Evolutionary conservation across 208 protist genomes (phyloP), one percentile per base, ranked within the genome.

Genomic region (Trypanosoma theileri): DNA sequence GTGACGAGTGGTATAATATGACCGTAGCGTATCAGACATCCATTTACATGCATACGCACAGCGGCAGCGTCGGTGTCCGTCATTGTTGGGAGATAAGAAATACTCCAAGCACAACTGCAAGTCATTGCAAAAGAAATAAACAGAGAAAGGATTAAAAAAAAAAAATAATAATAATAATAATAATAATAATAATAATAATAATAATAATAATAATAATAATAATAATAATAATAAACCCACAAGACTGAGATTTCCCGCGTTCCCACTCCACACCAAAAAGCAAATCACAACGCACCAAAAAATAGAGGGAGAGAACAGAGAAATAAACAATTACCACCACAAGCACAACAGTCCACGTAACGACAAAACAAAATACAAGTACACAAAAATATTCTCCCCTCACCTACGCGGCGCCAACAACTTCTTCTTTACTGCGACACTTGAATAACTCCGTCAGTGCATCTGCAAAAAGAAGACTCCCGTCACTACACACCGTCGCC

Each of bases 1-100:
- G 66, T 63, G 0, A 66, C 55, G 19, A 83, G 35, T 40, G 78
- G 74, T 42, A 84, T 69, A 53, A 81, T 63, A 35, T 82, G 78
- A 6, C 77, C 78, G 41, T 81, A 81, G 4, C 69, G 67, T 19
- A 84, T 22, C 14, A 83, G 56, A 46, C 66, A 46, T 3, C 57
- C 50, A 48, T 86, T 86, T 41, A 59, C 41, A 26, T 26, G 7
- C 16, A 31, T 3, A 41, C 48, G 63, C 40, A 59, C 16, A 40
- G 17, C 63, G 8, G 31, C 59, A 40, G 17, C 63, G 8, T 10
- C 59, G 26, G 19, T 64, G 1, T 64, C 26, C 10, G 1, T 35
- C 59, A 64, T 64, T 46, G 35, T n/a, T n/a, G 35, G 13, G 19
- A 11, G 11, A 48, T 14, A 48, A 48, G 10, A 3, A 48, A 48